Percentiles rank a stretch among this genome's conserved stretches.
phyloP scores from a whole-genome alignment of 768 basidiomycete species.

The Suillus discolor region DNA sequence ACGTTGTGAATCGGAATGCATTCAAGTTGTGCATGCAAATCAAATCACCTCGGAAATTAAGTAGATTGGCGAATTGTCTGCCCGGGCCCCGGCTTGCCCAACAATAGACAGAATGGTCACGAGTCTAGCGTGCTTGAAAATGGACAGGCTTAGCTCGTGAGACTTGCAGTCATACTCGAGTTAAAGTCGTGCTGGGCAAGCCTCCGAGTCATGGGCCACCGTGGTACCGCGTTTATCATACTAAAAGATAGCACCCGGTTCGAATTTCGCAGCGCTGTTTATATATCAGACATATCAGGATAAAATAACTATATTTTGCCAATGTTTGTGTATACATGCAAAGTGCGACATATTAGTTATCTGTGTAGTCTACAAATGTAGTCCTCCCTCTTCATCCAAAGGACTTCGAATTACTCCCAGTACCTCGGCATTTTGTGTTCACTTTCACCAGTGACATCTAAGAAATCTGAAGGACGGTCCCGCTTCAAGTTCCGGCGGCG shows the following conservation, averaged over 20 bases:
- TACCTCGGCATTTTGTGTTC: slow-evolving; percentile 71
- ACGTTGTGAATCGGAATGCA: slow-evolving; percentile 1
- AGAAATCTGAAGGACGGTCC: slow-evolving; percentile 82
- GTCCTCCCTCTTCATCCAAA: background rate
- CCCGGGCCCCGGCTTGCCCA: background rate
- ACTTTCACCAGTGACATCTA: slow-evolving; percentile 68
- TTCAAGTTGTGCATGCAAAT: background rate
- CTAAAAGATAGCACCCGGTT: background rate
- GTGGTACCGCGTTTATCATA: background rate
- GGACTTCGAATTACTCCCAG: slow-evolving; percentile 59
- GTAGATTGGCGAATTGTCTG: background rate
- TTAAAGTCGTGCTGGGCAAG: background rate
- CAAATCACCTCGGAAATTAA: background rate
- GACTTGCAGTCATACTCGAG: background rate
- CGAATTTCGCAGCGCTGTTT: too few species aligned
- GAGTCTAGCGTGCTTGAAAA: background rate
- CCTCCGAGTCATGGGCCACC: too few species aligned
- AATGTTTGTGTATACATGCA: slow-evolving; percentile 19
- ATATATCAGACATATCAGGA: background rate
- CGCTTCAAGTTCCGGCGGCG: slow-evolving; percentile 77
- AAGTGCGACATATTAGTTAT: background rate
- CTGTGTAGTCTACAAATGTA: background rate
- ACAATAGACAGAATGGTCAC: background rate
- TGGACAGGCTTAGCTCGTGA: background rate
- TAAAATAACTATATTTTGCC: slow-evolving; percentile 17